A percentile compares a stretch with the other conserved stretches of the same genome.
These are phyloP conservation scores for Fusarium odoratissimum DNA, from an alignment of 2,329 filamentous ascomycete genomes.

Conservation along the genomic window DNA sequence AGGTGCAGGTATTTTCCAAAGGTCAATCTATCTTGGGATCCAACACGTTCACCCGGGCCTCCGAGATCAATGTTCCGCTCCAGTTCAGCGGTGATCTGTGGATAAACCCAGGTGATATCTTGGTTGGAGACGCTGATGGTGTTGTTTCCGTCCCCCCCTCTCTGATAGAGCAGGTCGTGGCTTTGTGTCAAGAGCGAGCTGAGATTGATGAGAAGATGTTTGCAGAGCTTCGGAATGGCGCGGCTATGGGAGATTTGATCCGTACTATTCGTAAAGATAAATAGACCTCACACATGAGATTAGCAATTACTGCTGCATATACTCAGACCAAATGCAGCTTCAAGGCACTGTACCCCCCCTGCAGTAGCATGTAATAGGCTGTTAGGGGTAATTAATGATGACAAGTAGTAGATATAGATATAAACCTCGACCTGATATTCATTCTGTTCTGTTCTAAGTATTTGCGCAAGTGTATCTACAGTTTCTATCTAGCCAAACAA, in stretches of 20 bases:
- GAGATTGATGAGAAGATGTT: slow-evolving; percentile 47
- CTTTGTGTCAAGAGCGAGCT: slow-evolving; percentile 44
- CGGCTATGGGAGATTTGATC: neutral
- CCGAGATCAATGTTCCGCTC: slow-evolving; percentile 44
- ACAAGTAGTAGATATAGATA: neutral
- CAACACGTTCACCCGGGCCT: slow-evolving; percentile 47
- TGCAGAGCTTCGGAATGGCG: slow-evolving; percentile 17
- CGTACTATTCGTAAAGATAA: slow-evolving; percentile 14
- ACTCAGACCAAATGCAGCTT: too few relatives aligned
- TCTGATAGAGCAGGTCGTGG: slow-evolving; percentile 41
- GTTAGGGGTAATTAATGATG: too few relatives aligned
- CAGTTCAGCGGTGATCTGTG: slow-evolving; percentile 44
- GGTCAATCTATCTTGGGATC: slow-evolving; percentile 46
- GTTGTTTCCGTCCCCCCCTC: slow-evolving; percentile 44
- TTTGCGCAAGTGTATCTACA: neutral
- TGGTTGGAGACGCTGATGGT: slow-evolving; percentile 46
- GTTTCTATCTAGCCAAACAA: slow-evolving; percentile 5
- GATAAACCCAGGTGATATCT: slow-evolving; percentile 47
- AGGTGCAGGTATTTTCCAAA: slow-evolving; percentile 43
- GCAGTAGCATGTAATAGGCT: too few relatives aligned
- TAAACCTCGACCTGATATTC: neutral
- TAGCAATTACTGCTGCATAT: too few relatives aligned
- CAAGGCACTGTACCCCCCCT: too few relatives aligned
- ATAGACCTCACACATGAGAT: neutral
- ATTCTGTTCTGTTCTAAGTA: neutral